These are phyloP conservation scores for Phylloporus sp. DNA, from an alignment of 768 basidiomycete genomes.

Conservation along the genomic window DNA sequence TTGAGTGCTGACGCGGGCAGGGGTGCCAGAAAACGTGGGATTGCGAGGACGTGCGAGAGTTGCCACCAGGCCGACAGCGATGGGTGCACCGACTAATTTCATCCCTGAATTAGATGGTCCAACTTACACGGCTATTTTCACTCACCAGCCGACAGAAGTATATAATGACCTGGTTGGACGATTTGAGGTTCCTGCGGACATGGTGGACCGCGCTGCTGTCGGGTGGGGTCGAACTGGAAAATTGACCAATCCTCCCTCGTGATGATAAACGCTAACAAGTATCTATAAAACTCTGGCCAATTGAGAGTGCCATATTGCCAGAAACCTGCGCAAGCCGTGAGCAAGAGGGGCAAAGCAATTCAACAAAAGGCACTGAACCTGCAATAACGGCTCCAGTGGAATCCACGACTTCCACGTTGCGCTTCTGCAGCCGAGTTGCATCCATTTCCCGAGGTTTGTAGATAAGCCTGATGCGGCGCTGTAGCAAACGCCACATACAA, in stretches of 20 bases:
- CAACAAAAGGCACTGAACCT: no score
- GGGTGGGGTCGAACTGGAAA: neutral
- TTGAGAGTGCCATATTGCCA: neutral
- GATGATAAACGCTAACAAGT: neutral
- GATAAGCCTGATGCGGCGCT: no score
- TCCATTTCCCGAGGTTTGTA: no score
- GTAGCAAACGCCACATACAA: no score
- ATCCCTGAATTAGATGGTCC: neutral
- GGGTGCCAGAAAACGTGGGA: neutral
- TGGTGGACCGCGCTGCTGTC: neutral
- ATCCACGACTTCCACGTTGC: no score
- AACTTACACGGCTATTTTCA: neutral
- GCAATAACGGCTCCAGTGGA: no score
- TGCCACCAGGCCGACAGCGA: neutral
- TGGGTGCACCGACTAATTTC: neutral
- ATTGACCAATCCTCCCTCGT: neutral
- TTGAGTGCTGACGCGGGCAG: neutral
- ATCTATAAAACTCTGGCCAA: neutral
- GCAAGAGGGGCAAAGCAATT: no score
- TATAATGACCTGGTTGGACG: neutral
- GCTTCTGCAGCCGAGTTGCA: no score
- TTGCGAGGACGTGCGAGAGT: neutral
- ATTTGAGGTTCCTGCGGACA: neutral
- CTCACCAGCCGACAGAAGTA: neutral
- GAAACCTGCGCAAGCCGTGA: no score